These are phyloP conservation scores for Talaromyces nanjingensis DNA, from an alignment of 495 filamentous ascomycete genomes.

Conservation along the genomic window DNA sequence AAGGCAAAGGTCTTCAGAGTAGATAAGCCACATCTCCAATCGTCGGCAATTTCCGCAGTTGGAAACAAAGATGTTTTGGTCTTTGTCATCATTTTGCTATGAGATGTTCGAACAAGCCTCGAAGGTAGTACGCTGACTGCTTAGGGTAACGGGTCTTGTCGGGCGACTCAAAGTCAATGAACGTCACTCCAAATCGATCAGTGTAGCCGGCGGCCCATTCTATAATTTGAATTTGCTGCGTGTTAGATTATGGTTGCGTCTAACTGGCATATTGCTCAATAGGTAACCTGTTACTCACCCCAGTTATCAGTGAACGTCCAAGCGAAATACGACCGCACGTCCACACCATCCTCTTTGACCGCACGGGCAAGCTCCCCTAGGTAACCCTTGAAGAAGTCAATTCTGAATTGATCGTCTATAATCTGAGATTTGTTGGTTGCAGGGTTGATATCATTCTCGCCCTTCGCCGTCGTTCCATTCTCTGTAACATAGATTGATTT, in stretches of 20 bases:
- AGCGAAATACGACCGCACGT: conserved; percentile 41
- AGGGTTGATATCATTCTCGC: conserved; percentile 30
- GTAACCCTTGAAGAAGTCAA: conserved; percentile 39
- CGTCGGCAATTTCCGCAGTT: neutral
- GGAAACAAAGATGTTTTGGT: neutral
- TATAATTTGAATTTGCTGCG: conserved; percentile 8
- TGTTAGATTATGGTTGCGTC: neutral
- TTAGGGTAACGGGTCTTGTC: conserved; percentile 41
- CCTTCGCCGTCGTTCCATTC: conserved; percentile 42
- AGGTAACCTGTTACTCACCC: conserved; percentile 14
- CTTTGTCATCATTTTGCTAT: conserved; percentile 13
- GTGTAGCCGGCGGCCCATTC: conserved; percentile 45
- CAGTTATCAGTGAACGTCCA: conserved; percentile 44
- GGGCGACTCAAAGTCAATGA: conserved; percentile 35
- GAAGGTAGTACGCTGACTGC: conserved; percentile 35
- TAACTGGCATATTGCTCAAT: neutral
- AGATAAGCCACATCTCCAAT: neutral
- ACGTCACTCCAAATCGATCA: conserved; percentile 39
- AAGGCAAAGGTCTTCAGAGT: neutral
- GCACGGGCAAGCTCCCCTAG: conserved; percentile 37
- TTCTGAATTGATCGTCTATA: conserved; percentile 37
- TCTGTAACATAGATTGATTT: conserved; percentile 45
- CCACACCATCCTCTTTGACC: conserved; percentile 35
- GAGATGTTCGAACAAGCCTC: conserved; percentile 33
- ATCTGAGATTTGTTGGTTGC: conserved; percentile 14